Evolutionary conservation across 805 yeast species (phyloP), one percentile per base, ranked within the genome.

Genomic region (Spathaspora boniae): DNA sequence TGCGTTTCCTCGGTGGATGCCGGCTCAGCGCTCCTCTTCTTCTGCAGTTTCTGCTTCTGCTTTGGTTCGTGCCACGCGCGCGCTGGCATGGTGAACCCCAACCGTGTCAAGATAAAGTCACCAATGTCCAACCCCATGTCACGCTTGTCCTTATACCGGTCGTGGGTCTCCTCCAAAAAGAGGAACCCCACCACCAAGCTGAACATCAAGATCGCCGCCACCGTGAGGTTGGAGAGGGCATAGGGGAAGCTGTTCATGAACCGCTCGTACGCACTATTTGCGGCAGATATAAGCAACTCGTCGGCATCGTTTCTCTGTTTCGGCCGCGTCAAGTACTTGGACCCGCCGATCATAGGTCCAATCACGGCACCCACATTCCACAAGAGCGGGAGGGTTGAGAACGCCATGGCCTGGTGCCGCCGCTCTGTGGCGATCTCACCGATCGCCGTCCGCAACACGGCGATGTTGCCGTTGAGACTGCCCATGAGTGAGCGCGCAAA

Each of bases 331-430:
- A 78, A 58, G 35, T 58, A 65, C 20, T 75, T 74, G 18, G 80
- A 52, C 4, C 68, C 68, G 1, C 70, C 83, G 21, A 79, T 62
- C 50, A 76, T 56, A 1, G 85, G 84, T 1, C 86, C 86, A 9
- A 80, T 48, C 9, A 78, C 69, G 18, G 74, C 58, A 4, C 86
- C 86, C 15, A 78, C 44, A 48, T 79, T 79, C 71, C 76, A 80
- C 9, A 80, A 56, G 24, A 80, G 53, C 0, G 86, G 85, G 55
- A 80, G 62, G 3, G 76, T 72, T 27, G 79, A 68, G 46, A 80
- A 78, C 1, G 84, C 84, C 6, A 77, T 37, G 7, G 82, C 80
- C 51, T 79, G 83, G 48, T 79, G 84, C 23, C 64, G 60, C 34
- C 76, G 62, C 38, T 78, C 74, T 5, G 58, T 54, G 4, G 82